Conservation (phyloP, 257 asterid genomes). For the Jacaranda mimosifolia region DNA sequence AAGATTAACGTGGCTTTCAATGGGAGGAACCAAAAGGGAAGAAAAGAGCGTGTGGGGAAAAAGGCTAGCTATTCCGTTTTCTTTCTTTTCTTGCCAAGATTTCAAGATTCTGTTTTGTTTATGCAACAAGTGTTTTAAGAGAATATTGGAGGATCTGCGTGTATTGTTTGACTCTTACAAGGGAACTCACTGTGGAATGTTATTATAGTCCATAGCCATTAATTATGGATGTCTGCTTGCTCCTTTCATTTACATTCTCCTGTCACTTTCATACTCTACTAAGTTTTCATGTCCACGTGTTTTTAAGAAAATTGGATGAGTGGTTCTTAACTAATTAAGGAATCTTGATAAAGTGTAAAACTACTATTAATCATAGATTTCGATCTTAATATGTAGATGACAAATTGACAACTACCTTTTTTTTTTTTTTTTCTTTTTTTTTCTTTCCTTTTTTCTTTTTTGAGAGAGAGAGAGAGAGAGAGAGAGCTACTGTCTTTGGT, state of each 20-base stretch:
- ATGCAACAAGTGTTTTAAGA: conserved; percentile 1
- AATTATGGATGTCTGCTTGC: conserved; percentile 40
- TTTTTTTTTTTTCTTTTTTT: neutral
- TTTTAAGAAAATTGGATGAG: conserved; percentile 24
- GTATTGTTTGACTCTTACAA: conserved; percentile 12
- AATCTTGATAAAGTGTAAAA: conserved; percentile 23
- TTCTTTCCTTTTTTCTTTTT: too few relatives aligned
- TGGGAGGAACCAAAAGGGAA: conserved; percentile 49
- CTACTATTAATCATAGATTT: conserved; percentile 10
- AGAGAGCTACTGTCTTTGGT: neutral
- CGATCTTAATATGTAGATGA: neutral
- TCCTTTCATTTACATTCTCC: conserved; percentile 28
- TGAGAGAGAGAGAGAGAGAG: neutral
- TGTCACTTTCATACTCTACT: conserved; percentile 43
- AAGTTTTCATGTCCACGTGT: conserved; percentile 47
- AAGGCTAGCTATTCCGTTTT: conserved; percentile 20
- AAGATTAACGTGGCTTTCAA: conserved; percentile 52
- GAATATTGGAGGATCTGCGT: conserved; percentile 38
- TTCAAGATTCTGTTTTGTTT: conserved; percentile 28
- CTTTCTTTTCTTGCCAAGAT: conserved; percentile 32
- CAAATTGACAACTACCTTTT: neutral
- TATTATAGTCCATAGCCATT: conserved; percentile 10
- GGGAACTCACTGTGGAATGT: conserved; percentile 27
- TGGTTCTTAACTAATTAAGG: conserved; percentile 28
- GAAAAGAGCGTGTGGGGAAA: conserved; percentile 31